Percentiles rank a stretch among this genome's conserved stretches.
Conservation (phyloP, 2,329 filamentous ascomycete species). For the Hypomyces rosellus region DNA sequence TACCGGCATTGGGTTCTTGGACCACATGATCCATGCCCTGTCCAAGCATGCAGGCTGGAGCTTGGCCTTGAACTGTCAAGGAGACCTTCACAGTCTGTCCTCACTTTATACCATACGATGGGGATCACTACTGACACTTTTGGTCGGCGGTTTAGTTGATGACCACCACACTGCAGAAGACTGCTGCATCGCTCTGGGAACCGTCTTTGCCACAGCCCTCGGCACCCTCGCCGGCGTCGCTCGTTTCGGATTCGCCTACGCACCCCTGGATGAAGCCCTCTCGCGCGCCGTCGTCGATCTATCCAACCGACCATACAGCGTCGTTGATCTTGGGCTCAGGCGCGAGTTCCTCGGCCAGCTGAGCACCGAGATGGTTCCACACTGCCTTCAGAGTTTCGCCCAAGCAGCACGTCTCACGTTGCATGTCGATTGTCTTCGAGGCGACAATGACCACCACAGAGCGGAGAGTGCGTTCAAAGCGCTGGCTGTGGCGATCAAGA, state of each 20-base stretch:
- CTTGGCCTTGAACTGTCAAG: slow-evolving; percentile 72
- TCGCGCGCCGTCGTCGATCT: slow-evolving; percentile 92
- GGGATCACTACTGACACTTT: background rate
- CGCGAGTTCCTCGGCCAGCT: slow-evolving; percentile 92
- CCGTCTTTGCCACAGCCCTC: slow-evolving; percentile 75
- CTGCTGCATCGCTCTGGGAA: slow-evolving; percentile 82
- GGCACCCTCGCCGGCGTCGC: slow-evolving; percentile 73
- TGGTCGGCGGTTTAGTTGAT: slow-evolving; percentile 61
- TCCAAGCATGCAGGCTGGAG: slow-evolving; percentile 96
- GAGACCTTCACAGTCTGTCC: slow-evolving; percentile 75
- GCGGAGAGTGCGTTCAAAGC: slow-evolving; percentile 98
- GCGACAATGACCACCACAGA: slow-evolving; percentile 91
- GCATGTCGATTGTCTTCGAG: slow-evolving; percentile 87
- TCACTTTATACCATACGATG: background rate
- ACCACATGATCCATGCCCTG: slow-evolving; percentile 97
- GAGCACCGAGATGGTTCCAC: slow-evolving; percentile 93
- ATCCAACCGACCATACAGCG: slow-evolving; percentile 81
- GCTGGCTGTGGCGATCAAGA: slow-evolving; percentile 75
- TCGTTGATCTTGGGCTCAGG: slow-evolving; percentile 76
- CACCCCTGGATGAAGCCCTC: slow-evolving; percentile 89
- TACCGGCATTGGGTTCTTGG: slow-evolving; percentile 94
- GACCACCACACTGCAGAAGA: slow-evolving; percentile 99
- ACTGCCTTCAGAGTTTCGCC: slow-evolving; percentile 91
- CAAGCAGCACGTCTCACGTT: slow-evolving; percentile 86
- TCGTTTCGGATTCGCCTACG: slow-evolving; percentile 87